Evolutionary conservation across 345 rosid species (phyloP), one percentile per base, ranked within the genome.

Genomic region (Corchorus olitorius): DNA sequence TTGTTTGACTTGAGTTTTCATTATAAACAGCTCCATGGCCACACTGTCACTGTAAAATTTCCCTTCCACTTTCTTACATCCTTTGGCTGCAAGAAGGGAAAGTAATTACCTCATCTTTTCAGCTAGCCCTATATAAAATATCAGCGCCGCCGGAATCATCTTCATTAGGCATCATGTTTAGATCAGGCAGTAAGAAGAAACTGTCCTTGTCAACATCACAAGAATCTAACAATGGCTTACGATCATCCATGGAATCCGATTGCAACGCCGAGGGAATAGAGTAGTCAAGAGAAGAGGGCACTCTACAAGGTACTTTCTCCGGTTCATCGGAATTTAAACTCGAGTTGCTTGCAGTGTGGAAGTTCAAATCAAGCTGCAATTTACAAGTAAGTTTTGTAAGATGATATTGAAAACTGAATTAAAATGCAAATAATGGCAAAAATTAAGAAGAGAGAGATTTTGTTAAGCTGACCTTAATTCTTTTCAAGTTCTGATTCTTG

Each of bases 401-500:
- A 65, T 19, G 53, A 65, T 19, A 39, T 15, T n/a, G 22, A 56
- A 45, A 1, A 60, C 12, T 20, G 56, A 13, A 45, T 43, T 19
- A 4, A 14, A 4, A 14, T 27, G 27, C n/a, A 1, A 17, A 11
- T 5, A 7, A 14, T n/a, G 65, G 27, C 27, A 27, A 27, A 27
- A 0, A 27, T 27, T 27, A 27, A 27, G 27, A 27, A 4, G 8
- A 45, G 34, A 58, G 17, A 35, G 2, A 15, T 8, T 45, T 53
- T 1, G 27, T 27, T 27, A 27, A 11, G 50, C 65, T 17, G 56
- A 93, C 98, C 98, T 91, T 94, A 20, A 89, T 87, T 77, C 85
- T 89, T 86, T 94, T 94, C 86, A 94, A 80, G 77, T 76, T 87
- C 78, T 88, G 85, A 60, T 93, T 94, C 77, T 65, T 85, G 13